Conservation (phyloP, 1,284 basidiomycete genomes). For the Ceratobasidium sp. region DNA sequence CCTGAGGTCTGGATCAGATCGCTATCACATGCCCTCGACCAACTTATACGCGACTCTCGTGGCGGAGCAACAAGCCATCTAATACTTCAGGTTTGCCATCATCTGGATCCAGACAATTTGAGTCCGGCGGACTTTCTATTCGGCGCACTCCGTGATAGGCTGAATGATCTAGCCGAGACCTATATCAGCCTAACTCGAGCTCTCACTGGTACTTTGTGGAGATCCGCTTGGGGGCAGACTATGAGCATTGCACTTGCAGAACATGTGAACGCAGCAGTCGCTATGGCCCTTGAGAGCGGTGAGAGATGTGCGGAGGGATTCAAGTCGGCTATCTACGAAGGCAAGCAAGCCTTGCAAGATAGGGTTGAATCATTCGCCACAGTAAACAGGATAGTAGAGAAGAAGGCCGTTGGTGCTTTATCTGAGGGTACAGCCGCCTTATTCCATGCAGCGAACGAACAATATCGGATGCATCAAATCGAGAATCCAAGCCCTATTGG, state of each 20-base stretch:
- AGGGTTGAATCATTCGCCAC: background rate
- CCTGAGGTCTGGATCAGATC: background rate
- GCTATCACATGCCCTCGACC: background rate
- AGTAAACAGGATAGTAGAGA: background rate
- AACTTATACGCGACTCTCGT: background rate
- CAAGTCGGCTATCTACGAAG: background rate
- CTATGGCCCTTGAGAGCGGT: background rate
- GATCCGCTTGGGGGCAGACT: background rate
- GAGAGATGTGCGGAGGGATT: background rate
- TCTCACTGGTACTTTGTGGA: conserved; percentile 4
- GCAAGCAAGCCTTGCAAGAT: background rate
- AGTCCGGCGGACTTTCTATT: conserved; percentile 2
- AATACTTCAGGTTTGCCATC: conserved; percentile 2
- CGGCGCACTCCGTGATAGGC: background rate
- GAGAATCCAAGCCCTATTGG: background rate
- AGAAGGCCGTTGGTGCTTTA: conserved; percentile 6
- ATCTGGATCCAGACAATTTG: background rate
- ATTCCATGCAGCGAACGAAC: background rate
- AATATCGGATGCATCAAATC: conserved; percentile 13
- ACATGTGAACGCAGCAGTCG: conserved; percentile 2
- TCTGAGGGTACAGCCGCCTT: background rate
- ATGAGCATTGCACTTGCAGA: background rate
- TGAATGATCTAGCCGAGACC: background rate
- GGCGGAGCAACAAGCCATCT: background rate
- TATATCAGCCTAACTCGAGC: conserved; percentile 1